phyloP scores from a whole-genome alignment of 2,329 filamentous ascomycete species.

The Cytospora paraplurivora region DNA sequence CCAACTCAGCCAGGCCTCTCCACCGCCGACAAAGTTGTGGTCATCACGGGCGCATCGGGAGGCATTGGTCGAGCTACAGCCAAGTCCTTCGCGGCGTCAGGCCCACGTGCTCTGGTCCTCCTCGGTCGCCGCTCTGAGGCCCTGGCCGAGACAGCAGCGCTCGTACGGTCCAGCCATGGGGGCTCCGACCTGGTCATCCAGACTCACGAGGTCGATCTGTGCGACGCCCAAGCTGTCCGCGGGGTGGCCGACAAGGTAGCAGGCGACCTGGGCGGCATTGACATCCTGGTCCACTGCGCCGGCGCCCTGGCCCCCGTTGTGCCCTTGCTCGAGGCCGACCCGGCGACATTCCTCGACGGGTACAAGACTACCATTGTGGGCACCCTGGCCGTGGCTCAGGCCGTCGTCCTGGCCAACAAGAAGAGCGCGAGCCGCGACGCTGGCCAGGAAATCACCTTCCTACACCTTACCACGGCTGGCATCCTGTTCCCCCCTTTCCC shows the following conservation, averaged over 20 bases:
- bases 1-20: constrained; percentile 27
- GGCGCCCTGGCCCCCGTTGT: constrained; percentile 31
- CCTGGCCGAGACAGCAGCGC: constrained; percentile 25
- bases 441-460: constrained; percentile 25
- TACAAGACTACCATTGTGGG: constrained; percentile 36
- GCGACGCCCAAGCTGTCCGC: constrained; percentile 31
- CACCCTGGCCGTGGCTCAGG: constrained; percentile 37
- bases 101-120: constrained; percentile 31
- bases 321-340: constrained; percentile 24
- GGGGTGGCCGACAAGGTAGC: constrained; percentile 29
- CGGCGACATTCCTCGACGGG: constrained; percentile 10
- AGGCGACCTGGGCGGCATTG: constrained; percentile 37
- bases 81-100: constrained; percentile 39
- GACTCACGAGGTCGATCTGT: constrained; percentile 34
- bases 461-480: constrained; percentile 34
- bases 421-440: constrained; percentile 10
- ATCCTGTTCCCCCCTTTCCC: constrained; percentile 33
- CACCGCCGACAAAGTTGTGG: constrained; percentile 35
- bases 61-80: constrained; percentile 41
- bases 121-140: constrained; percentile 29
- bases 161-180: constrained; percentile 4
- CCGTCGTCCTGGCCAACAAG: constrained; percentile 31
- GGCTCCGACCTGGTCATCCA: constrained; percentile 27
- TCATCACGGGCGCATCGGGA: constrained; percentile 41
- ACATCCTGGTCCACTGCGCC: constrained; percentile 42